Conservation (phyloP, 2,329 filamentous ascomycete species). For the Penicillium sp. region DNA sequence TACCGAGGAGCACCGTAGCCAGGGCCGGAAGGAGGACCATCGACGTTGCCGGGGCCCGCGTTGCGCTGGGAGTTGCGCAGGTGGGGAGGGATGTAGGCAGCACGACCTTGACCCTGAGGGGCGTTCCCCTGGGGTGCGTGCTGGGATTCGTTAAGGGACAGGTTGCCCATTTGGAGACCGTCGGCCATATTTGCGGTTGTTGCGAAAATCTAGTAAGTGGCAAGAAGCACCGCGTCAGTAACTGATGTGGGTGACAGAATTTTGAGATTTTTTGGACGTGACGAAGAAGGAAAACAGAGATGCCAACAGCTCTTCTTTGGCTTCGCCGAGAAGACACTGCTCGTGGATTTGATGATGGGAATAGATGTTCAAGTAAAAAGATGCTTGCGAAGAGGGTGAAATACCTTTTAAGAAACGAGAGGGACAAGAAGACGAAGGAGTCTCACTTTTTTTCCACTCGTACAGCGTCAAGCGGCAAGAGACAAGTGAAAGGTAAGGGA, state of each 20-base stretch:
- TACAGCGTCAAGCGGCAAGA: conserved; percentile 24
- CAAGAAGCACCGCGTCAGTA: conserved; percentile 11
- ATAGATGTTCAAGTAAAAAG: conserved; percentile 3
- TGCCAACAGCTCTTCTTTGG: conserved; percentile 14
- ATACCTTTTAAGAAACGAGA: conserved; percentile 15
- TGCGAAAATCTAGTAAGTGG: conserved; percentile 6
- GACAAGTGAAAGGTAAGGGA: conserved; percentile 15
- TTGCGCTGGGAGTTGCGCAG: conserved; percentile 44
- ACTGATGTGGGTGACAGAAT: background rate
- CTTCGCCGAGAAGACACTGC: conserved; percentile 11
- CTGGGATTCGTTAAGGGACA: conserved; percentile 56
- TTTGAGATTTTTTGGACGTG: background rate
- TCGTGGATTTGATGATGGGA: conserved; percentile 10
- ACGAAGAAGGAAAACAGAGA: conserved; percentile 1
- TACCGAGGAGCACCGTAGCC: conserved; percentile 37
- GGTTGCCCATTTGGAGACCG: conserved; percentile 38
- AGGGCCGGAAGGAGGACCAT: conserved; percentile 34
- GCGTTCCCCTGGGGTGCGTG: conserved; percentile 48
- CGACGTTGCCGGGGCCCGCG: conserved; percentile 34
- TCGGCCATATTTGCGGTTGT: conserved; percentile 37
- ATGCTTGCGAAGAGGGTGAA: conserved; percentile 10
- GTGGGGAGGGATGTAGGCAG: conserved; percentile 63
- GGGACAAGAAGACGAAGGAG: conserved; percentile 19
- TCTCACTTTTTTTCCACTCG: conserved; percentile 20
- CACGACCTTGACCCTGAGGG: conserved; percentile 43